These are phyloP conservation scores for Zychaea mexicana DNA, from an alignment of 371 early-diverging fungal species.

Conservation along the genomic window DNA sequence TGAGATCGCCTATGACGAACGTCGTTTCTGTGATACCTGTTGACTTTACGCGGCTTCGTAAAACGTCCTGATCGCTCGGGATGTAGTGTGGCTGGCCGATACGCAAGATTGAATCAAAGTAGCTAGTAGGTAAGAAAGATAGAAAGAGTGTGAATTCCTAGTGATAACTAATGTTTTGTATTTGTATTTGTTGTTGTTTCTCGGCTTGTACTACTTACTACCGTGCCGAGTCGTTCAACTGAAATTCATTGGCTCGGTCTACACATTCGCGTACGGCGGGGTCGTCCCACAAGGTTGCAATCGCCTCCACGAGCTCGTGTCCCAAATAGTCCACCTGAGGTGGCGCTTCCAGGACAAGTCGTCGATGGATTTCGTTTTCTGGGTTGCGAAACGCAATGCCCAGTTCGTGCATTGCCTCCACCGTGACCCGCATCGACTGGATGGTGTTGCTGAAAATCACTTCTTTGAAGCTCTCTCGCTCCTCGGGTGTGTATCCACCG, in stretches of 20 bases:
- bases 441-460: conserved; percentile 93
- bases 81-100: conserved; percentile 74
- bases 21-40: conserved; percentile 86
- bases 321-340: conserved; percentile 82
- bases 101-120: conserved; percentile 90
- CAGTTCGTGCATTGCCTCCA: conserved; percentile 90
- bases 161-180: no score
- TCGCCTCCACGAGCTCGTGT: conserved; percentile 69
- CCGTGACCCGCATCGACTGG: conserved; percentile 91
- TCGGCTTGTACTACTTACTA: conserved; percentile 58
- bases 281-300: conserved; percentile 84
- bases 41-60: conserved; percentile 81
- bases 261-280: conserved; percentile 76
- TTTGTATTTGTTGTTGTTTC: neutral
- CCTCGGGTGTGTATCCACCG: conserved; percentile 85
- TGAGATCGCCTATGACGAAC: conserved; percentile 81
- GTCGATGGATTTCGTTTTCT: conserved; percentile 50
- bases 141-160: neutral
- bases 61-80: conserved; percentile 86
- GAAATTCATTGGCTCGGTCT: conserved; percentile 80
- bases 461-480: conserved; percentile 87
- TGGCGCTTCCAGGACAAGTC: conserved; percentile 67
- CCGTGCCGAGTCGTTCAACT: conserved; percentile 84
- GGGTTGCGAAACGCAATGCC: conserved; percentile 65
- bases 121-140: conserved; percentile 63